A percentile compares a stretch with the other conserved stretches of the same genome.
These are phyloP conservation scores for Adansonia digitata DNA, from an alignment of 345 rosid species.

Conservation along the genomic window DNA sequence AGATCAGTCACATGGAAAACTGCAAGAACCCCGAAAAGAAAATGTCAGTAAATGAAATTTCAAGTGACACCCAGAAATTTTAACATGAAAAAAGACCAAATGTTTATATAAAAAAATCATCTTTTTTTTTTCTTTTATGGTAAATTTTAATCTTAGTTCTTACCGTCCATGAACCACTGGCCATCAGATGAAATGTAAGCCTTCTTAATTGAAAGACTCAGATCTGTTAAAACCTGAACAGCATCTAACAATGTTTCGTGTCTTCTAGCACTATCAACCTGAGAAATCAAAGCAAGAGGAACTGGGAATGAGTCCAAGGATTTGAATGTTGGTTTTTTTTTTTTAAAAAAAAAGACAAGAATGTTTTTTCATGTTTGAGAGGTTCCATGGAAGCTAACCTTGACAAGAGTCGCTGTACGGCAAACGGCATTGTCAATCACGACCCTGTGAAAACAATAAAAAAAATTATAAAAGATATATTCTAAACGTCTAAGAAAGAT, in stretches of 20 bases:
- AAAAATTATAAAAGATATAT: background rate
- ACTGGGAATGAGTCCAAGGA: constrained; percentile 3
- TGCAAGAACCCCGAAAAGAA: constrained; percentile 28
- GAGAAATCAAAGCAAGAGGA: constrained; percentile 6
- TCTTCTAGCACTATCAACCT: constrained; percentile 88
- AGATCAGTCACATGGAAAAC: constrained; percentile 93
- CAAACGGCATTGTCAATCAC: constrained; percentile 93
- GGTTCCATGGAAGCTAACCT: constrained; percentile 62
- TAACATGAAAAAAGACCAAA: background rate
- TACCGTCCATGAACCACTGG: constrained; percentile 96
- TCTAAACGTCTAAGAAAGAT: too few relatives aligned
- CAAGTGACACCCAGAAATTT: background rate
- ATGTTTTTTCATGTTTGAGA: background rate
- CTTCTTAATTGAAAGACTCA: constrained; percentile 78
- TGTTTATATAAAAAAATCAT: background rate
- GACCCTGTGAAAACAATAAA: constrained; percentile 47
- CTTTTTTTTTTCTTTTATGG: background rate
- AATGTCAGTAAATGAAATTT: background rate
- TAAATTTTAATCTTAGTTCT: constrained; percentile 16
- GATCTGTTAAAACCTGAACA: constrained; percentile 86
- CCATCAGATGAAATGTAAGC: constrained; percentile 92
- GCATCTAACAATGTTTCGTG: constrained; percentile 77
- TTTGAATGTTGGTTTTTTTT: too few relatives aligned
- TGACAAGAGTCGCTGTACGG: constrained; percentile 75
- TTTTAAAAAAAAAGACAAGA: background rate